Base-by-base conservation (phyloP, 164 flowering plant genomes). In the Nymphaea colorata region DNA sequence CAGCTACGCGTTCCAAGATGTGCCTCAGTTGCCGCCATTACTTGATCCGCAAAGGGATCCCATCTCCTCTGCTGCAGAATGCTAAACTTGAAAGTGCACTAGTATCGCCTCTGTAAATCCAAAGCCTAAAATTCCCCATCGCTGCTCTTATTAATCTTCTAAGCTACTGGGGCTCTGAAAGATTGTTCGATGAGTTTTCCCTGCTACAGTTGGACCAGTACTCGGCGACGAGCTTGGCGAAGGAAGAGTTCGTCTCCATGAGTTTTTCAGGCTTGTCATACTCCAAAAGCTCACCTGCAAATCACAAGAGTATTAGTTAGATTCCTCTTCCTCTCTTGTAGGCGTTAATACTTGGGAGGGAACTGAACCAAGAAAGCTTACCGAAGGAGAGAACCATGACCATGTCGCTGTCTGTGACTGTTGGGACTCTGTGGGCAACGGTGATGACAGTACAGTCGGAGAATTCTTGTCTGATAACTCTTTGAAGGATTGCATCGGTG, bases 361-460 rank as follows among this genome's bases (percentile, higher is more conserved):
- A 6, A 17, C 41, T 10, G 42, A 61, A 17, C 41, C 11, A 17
- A 8, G 64, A 0, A 41, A 61, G 45, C 76, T 43, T 85, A 90
- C 96, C 98, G 70, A 76, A 87, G 5, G 96, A 90, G 17, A 92
- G 93, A 72, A 90, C 89, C 89, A 93, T 83, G 80, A 87, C 92
- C 87, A 81, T 87, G 76, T 93, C 91, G 67, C 96, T 83, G 71
- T 90, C 96, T 4, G 83, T 83, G 16, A 93, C 96, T 15, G 96
- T 88, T 4, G 93, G 96, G 62, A 93, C 89, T 73, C 98, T 76
- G 72, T 90, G 98, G 66, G 96, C 96, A 12, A 90, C 89, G 0
- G 96, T 87, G 65, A 92, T 74, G 4, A 90, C 90, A 0, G 96
- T 92, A 79, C 91, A 87, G 5, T 75, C 68, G 0, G 76, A 64